Evolutionary conservation across 805 yeast genomes (phyloP).

Genomic region (Metschnikowia kunwiensis): DNA sequence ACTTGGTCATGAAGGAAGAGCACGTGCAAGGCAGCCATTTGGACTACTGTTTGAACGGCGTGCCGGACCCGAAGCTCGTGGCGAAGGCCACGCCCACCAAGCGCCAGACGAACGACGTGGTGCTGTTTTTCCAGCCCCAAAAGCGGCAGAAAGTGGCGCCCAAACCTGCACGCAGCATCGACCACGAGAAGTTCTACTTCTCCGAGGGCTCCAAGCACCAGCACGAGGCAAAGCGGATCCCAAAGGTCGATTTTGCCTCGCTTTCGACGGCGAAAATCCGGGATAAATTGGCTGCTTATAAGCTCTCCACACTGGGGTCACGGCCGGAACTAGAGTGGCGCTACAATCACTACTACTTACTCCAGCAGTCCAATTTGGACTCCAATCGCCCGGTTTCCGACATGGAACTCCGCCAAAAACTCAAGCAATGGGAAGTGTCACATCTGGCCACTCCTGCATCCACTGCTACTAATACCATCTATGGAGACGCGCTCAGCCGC

Average conservation of each 20-base stretch:
- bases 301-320: conserved; percentile 61
- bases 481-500: conserved; percentile 23
- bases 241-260: conserved; percentile 63
- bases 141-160: conserved; percentile 9
- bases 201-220: conserved; percentile 26
- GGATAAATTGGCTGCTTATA: conserved; percentile 51
- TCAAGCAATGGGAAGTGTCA: conserved; percentile 64
- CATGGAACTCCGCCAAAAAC: conserved; percentile 49
- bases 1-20: conserved; percentile 48
- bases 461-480: conserved; percentile 14
- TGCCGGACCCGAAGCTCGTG: conserved; percentile 13
- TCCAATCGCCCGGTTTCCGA: conserved; percentile 61
- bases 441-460: conserved; percentile 30
- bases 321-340: conserved; percentile 63
- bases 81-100: conserved; percentile 5
- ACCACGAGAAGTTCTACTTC: conserved; percentile 31
- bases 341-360: conserved; percentile 69
- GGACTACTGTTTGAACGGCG: conserved; percentile 53
- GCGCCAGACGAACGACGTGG: conserved; percentile 22
- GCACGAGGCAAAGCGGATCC: conserved; percentile 41
- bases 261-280: conserved; percentile 58
- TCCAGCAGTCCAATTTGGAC: conserved; percentile 82
- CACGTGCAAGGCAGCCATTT: conserved; percentile 59
- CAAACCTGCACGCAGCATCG: conserved; percentile 10
- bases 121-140: conserved; percentile 30